phyloP scores from a whole-genome alignment of 108 stramenopile genomes.

The Cyclotella distinguenda region DNA sequence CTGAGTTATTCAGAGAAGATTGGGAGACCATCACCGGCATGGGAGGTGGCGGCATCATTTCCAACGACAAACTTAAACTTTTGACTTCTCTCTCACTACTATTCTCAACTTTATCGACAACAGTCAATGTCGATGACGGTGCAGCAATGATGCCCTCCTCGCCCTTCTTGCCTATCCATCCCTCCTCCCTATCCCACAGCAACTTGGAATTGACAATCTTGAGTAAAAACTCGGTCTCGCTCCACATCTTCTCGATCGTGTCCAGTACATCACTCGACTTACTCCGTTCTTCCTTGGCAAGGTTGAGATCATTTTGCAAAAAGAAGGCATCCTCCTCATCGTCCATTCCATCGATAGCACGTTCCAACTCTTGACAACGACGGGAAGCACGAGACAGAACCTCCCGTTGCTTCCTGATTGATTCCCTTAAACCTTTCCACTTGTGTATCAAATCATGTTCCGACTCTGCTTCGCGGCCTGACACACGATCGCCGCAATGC shows the following conservation, averaged over 20 bases:
- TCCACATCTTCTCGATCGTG: constrained; percentile 29
- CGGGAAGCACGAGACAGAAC: constrained; percentile 17
- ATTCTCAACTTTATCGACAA: too few species aligned
- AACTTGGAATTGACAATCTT: constrained; percentile 66
- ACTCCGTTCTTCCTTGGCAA: constrained; percentile 53
- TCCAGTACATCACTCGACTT: constrained; percentile 23
- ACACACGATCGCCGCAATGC: too few species aligned
- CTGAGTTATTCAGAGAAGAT: neutral
- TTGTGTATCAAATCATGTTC: constrained; percentile 40
- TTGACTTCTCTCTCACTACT: neutral
- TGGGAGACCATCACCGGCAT: neutral
- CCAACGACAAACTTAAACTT: neutral
- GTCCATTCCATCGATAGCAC: constrained; percentile 16
- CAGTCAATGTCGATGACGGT: too few species aligned
- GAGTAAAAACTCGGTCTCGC: constrained; percentile 53
- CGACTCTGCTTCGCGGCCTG: constrained; percentile 38
- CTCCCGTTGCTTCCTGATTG: constrained; percentile 11
- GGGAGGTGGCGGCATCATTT: constrained; percentile 39
- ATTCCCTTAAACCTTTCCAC: constrained; percentile 34
- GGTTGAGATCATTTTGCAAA: constrained; percentile 62
- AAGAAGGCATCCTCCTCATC: constrained; percentile 74
- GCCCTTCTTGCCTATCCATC: constrained; percentile 49
- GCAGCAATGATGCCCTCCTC: neutral
- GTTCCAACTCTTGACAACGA: constrained; percentile 13
- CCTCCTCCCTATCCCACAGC: constrained; percentile 37